These are phyloP conservation scores for Patellaria atrata DNA, from an alignment of 495 filamentous ascomycete species.

Conservation along the genomic window DNA sequence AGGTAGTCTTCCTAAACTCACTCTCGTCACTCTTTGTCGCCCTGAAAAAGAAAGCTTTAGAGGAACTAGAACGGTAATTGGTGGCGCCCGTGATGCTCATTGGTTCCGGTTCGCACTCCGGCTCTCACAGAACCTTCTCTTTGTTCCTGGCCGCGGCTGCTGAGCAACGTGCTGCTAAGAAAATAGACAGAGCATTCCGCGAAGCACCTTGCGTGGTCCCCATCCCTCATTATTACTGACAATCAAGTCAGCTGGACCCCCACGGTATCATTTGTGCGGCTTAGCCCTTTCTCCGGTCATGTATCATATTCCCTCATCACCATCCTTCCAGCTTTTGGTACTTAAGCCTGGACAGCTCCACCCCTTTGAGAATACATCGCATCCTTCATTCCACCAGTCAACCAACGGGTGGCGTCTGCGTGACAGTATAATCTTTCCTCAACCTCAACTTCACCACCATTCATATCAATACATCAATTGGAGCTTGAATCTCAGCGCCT, in stretches of 20 bases:
- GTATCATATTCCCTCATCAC: constrained; percentile 10
- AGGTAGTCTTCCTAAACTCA: constrained; percentile 7
- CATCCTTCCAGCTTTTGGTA: constrained; percentile 12
- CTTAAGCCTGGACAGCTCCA: neutral
- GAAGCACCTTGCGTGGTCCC: constrained; percentile 15
- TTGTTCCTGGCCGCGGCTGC: no score
- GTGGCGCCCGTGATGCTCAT: constrained; percentile 15
- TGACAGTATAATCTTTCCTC: no score
- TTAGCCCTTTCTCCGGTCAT: constrained; percentile 9
- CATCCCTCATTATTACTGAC: constrained; percentile 10
- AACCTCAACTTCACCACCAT: constrained; percentile 13
- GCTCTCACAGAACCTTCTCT: no score
- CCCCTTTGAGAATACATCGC: constrained; percentile 8
- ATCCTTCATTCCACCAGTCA: no score
- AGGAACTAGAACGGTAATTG: constrained; percentile 14
- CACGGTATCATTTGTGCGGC: constrained; percentile 20
- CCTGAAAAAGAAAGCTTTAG: constrained; percentile 4
- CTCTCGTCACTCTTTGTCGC: constrained; percentile 8
- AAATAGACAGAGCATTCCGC: no score
- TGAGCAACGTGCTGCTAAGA: no score
- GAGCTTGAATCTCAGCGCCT: constrained; percentile 3
- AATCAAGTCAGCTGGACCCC: constrained; percentile 20
- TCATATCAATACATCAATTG: neutral
- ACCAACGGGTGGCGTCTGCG: no score
- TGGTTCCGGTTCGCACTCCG: constrained; percentile 10